Base-by-base conservation (phyloP, 305 asterid species). In the Coffea humblotiana region DNA sequence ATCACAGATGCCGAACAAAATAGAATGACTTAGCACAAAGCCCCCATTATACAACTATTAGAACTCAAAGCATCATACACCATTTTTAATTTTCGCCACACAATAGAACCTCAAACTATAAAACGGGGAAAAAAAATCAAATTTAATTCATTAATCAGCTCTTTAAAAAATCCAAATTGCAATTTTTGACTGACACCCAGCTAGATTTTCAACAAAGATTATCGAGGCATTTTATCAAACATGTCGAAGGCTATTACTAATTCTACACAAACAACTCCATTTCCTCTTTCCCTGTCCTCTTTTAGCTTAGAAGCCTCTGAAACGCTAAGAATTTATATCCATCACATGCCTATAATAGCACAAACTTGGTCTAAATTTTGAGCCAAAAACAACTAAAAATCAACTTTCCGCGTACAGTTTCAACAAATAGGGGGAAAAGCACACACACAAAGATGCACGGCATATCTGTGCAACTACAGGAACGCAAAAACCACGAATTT, bases 1-100 rank as follows among this genome's bases (percentile, higher is more conserved):
- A 75, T 49, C 72, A 45, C 43, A 12, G 43, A 73, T 61, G 29
- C 65, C 78, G 45, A 74, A 16, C 56, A 71, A 64, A 37, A 35
- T 49, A 63, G 23, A 56, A 70, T 37, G 43, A 8, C 40, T 18
- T 16, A 9, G 49, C 25, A 8, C 14, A 35, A 35, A 6, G 18
- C 48, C 72, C 72, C 14, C 6, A 9, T 63, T 67, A 16, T 13
- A 67, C 23, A 18, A 10, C 2, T 29, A 29, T 0, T 5, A 65
- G 2, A 45, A 47, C 37, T 2, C 2, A 56, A 35, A 64, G 35
- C 63, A 15, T 27, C 23, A 66, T 47, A 32, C 16, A 23, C 40
- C 16, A 15, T 18, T 45, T 3, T 72, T 37, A 3, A 9, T 40
- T 45, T 3, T 72, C 37, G 9, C 27, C 32, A 40, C 75, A 9